These are phyloP conservation scores for Globisporangium megalacanthum DNA, from an alignment of 352 stramenopile genomes.

Conservation along the genomic window DNA sequence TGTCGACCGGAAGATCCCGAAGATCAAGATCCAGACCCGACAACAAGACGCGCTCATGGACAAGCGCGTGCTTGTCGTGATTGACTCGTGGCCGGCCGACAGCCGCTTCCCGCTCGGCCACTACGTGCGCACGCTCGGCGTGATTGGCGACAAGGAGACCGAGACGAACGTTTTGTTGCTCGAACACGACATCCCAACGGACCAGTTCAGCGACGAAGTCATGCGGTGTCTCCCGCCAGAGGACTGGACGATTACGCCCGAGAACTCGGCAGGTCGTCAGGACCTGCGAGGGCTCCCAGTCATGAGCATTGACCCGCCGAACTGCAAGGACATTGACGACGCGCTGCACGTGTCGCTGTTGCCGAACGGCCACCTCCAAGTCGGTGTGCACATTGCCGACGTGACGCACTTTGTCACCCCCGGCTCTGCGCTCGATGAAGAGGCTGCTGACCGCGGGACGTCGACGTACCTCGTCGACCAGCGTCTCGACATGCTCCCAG, in stretches of 20 bases:
- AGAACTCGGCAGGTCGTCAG: conserved; percentile 86
- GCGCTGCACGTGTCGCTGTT: conserved; percentile 93
- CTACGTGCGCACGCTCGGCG: conserved; percentile 95
- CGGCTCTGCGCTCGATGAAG: conserved; percentile 92
- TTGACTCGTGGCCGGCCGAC: conserved; percentile 92
- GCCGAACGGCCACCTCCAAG: conserved; percentile 90
- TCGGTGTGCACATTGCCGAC: conserved; percentile 99
- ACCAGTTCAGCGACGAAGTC: conserved; percentile 81
- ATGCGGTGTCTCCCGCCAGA: conserved; percentile 90
- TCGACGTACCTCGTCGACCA: conserved; percentile 99
- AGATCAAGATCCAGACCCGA: conserved; percentile 92
- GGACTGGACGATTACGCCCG: conserved; percentile 94
- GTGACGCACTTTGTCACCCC: conserved; percentile 98
- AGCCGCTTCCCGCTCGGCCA: conserved; percentile 92
- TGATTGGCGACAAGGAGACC: conserved; percentile 95
- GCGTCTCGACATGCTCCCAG: conserved; percentile 98
- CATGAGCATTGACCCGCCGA: conserved; percentile 87
- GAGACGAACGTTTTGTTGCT: conserved; percentile 95
- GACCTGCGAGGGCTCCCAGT: conserved; percentile 94
- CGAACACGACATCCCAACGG: conserved; percentile 95
- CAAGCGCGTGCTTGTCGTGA: conserved; percentile 92
- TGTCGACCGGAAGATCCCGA: conserved; percentile 88
- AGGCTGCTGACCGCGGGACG: conserved; percentile 88
- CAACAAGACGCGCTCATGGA: conserved; percentile 89
- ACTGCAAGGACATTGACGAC: conserved; percentile 98